Evolutionary conservation across 805 yeast species (phyloP).

Genomic region (Ogataea siamensis): DNA sequence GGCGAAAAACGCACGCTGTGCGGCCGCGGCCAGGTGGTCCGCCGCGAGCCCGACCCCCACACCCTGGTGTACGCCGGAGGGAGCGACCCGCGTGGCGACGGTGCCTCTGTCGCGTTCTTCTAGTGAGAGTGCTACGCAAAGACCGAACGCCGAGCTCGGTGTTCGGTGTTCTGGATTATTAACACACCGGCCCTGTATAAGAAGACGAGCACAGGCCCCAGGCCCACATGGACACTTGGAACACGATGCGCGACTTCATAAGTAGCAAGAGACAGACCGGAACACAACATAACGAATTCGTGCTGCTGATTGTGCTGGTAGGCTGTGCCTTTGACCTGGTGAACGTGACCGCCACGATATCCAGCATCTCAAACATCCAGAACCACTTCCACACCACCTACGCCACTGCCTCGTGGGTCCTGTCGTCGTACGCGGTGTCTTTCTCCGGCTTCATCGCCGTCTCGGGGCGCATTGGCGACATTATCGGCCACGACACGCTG

Average conservation of each 20-base stretch:
- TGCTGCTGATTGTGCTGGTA: slow-evolving; percentile 15
- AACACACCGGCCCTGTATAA: not conserved
- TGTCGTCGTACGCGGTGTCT: slow-evolving; percentile 43
- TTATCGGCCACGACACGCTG: slow-evolving; percentile 37
- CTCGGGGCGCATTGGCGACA: slow-evolving; percentile 42
- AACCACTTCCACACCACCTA: slow-evolving; percentile 37
- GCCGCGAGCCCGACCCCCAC: slow-evolving; percentile 35
- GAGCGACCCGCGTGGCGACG: slow-evolving; percentile 82
- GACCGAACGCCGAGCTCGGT: not conserved
- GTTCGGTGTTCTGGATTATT: not conserved
- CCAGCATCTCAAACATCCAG: slow-evolving; percentile 28
- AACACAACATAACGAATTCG: slow-evolving; percentile 11
- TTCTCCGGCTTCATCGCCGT: slow-evolving; percentile 43
- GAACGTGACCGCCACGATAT: slow-evolving; percentile 27
- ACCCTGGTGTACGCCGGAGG: slow-evolving; percentile 62
- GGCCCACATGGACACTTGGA: not conserved
- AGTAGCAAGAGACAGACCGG: not conserved
- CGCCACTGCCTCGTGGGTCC: slow-evolving; percentile 40
- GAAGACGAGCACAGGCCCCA: not conserved
- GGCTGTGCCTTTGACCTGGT: slow-evolving; percentile 26
- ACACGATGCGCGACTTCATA: not conserved
- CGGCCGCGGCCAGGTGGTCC: slow-evolving; percentile 76
- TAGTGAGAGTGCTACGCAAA: not conserved
- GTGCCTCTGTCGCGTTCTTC: slow-evolving; percentile 61
- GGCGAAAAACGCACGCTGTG: slow-evolving; percentile 40